phyloP scores from a whole-genome alignment of 2,329 filamentous ascomycete species.

The Alternaria solani region DNA sequence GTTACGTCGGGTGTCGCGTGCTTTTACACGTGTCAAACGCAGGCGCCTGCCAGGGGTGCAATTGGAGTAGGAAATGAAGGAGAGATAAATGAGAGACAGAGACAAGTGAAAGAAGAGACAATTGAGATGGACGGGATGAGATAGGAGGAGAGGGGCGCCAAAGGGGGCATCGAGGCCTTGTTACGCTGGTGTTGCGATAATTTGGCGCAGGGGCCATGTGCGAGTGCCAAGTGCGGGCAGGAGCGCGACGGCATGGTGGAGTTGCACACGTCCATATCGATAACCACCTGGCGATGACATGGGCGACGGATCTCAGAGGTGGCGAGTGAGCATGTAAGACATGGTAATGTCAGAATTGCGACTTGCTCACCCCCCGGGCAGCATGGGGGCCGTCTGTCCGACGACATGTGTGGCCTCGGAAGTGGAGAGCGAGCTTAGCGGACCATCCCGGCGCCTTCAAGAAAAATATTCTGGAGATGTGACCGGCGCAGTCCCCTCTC shows the following conservation, averaged over 20 bases:
- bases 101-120: slow-evolving; percentile 16
- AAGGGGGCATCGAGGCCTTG: slow-evolving; percentile 12
- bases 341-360: background rate
- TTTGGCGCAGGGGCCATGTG: slow-evolving; percentile 12
- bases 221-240: slow-evolving; percentile 6
- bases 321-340: background rate
- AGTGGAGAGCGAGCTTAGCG: slow-evolving; percentile 29
- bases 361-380: background rate
- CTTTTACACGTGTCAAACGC: slow-evolving; percentile 27
- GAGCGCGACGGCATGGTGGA: slow-evolving; percentile 3
- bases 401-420: slow-evolving; percentile 18
- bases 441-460: slow-evolving; percentile 27
- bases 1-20: slow-evolving; percentile 32
- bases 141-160: slow-evolving; percentile 4
- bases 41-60: slow-evolving; percentile 18
- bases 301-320: background rate
- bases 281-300: background rate
- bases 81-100: slow-evolving; percentile 18
- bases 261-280: background rate
- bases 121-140: slow-evolving; percentile 9
- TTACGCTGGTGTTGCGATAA: slow-evolving; percentile 13
- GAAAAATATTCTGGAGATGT: slow-evolving; percentile 42
- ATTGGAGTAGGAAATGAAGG: slow-evolving; percentile 21
- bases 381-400: slow-evolving; percentile 18
- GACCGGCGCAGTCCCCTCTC: slow-evolving; percentile 9